phyloP scores from a whole-genome alignment of 768 basidiomycete species.

The Agaricus sinodeliciosus region DNA sequence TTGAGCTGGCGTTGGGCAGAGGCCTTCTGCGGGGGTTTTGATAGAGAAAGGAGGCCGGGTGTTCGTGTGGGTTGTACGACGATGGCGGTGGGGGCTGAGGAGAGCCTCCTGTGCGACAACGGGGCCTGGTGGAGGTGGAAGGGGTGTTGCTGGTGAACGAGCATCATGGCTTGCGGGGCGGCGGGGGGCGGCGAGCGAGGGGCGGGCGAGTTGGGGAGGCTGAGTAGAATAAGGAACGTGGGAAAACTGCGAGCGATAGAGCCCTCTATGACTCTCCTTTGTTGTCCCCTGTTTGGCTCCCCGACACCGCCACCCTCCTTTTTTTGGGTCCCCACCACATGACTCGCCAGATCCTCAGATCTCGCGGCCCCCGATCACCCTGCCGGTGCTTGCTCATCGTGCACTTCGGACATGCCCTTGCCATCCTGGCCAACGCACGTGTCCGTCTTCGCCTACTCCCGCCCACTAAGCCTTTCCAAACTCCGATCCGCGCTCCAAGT shows the following conservation, averaged over 20 bases:
- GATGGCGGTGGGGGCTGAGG: slow-evolving; percentile 63
- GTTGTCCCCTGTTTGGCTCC: slow-evolving; percentile 18
- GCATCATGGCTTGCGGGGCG: slow-evolving; percentile 32
- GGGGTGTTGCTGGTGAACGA: slow-evolving; percentile 38
- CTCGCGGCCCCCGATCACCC: slow-evolving; percentile 2
- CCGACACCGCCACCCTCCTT: neutral
- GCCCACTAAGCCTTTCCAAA: neutral
- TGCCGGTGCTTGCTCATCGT: neutral
- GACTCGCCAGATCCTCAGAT: slow-evolving; percentile 5
- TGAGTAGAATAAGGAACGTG: slow-evolving; percentile 15
- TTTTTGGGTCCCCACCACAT: slow-evolving; percentile 13
- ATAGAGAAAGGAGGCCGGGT: slow-evolving; percentile 66
- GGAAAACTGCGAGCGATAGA: slow-evolving; percentile 8
- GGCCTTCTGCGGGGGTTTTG: slow-evolving; percentile 42
- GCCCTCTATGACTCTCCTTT: slow-evolving; percentile 12
- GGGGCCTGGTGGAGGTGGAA: slow-evolving; percentile 23
- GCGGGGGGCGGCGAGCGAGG: too few species aligned
- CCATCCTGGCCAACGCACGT: neutral
- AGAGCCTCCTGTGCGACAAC: slow-evolving; percentile 52
- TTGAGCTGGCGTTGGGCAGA: slow-evolving; percentile 19
- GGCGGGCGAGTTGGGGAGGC: slow-evolving; percentile 14
- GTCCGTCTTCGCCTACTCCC: neutral
- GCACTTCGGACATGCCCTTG: too few species aligned
- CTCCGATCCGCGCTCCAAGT: too few species aligned
- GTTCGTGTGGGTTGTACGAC: slow-evolving; percentile 67